Conservation (phyloP, 495 filamentous ascomycete genomes). For the Elasticomyces elasticus region DNA sequence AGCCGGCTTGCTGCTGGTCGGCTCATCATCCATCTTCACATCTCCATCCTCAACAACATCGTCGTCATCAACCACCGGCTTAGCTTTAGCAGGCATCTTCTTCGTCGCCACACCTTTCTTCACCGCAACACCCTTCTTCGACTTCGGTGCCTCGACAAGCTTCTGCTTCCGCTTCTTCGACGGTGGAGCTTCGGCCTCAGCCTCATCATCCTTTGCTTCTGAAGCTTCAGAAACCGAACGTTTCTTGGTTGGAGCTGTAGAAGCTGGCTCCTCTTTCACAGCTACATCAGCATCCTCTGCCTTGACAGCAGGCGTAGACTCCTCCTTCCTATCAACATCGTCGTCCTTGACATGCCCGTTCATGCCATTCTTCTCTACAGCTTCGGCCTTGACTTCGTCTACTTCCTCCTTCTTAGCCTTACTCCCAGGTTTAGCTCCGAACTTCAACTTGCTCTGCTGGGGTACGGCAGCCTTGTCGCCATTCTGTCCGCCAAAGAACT, state of each 20-base stretch:
- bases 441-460: slow-evolving; percentile 51
- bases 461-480: slow-evolving; percentile 44
- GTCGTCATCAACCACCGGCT: slow-evolving; percentile 29
- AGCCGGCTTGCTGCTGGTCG: not conserved
- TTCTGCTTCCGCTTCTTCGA: slow-evolving; percentile 40
- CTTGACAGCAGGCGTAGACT: slow-evolving; percentile 17
- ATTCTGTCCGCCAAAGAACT: slow-evolving; percentile 56
- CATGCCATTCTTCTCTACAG: slow-evolving; percentile 25
- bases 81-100: slow-evolving; percentile 13
- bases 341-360: slow-evolving; percentile 11
- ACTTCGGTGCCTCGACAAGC: slow-evolving; percentile 13
- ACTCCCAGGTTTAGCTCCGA: slow-evolving; percentile 22
- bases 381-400: slow-evolving; percentile 18
- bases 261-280: slow-evolving; percentile 7
- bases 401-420: slow-evolving; percentile 28
- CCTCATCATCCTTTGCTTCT: slow-evolving; percentile 34
- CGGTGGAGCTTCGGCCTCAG: slow-evolving; percentile 42
- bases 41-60: too few relatives aligned
- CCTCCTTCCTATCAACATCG: slow-evolving; percentile 18
- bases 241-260: slow-evolving; percentile 13
- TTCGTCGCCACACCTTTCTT: slow-evolving; percentile 29
- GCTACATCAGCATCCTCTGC: slow-evolving; percentile 1
- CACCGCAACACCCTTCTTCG: slow-evolving; percentile 23
- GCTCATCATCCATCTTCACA: slow-evolving; percentile 14
- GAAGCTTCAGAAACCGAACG: slow-evolving; percentile 19